Evolutionary conservation across 768 basidiomycete genomes (phyloP), one percentile per base, ranked within the genome.

Genomic region (Cyclocybe aegerita): DNA sequence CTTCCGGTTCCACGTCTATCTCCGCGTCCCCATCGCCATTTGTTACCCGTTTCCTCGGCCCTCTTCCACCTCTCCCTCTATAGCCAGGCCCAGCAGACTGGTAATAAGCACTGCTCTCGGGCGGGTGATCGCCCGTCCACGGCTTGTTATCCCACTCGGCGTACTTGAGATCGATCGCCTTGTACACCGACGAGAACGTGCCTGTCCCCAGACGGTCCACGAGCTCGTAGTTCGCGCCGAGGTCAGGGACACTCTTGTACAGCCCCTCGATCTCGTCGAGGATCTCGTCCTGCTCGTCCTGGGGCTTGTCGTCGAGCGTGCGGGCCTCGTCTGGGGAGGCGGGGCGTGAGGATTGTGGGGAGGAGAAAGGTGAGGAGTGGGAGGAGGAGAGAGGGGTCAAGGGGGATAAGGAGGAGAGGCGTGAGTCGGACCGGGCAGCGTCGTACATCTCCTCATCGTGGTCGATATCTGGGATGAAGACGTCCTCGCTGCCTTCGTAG

Each of bases 121-220:
- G 69, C 1, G 81, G 79, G 59, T 88, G 87, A 40, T 71, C 66
- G 0, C 86, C 86, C 31, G 82, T 81, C 90, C 90, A 93, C 9
- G 81, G 74, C 4, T 66, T 57, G 59, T 93, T 91, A 65, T 90
- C 79, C 85, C 84, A 91, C 46, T 88, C 87, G 43, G 77, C 70
- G 58, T 91, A 82, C 60, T 88, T 70, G 11, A 88, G 60, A 66
- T 99, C 97, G 55, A 95, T 68, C 0, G 95, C 97, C 61, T 98
- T 97, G 79, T 98, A 99, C n/a, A 99, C 97, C 8, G 94, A 94
- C 0, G 96, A 98, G 71, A 99, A 99, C 1, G 96, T 99, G 11
- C 96, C 96, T 47, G 95, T 98, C 10, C 97, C 97, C 0, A 99
- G 80, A 1, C 95, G 81, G 70, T 98, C 96, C 33, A 98, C 66